phyloP scores from a whole-genome alignment of 2,329 filamentous ascomycete species.

The Paecilomyces variotii region DNA sequence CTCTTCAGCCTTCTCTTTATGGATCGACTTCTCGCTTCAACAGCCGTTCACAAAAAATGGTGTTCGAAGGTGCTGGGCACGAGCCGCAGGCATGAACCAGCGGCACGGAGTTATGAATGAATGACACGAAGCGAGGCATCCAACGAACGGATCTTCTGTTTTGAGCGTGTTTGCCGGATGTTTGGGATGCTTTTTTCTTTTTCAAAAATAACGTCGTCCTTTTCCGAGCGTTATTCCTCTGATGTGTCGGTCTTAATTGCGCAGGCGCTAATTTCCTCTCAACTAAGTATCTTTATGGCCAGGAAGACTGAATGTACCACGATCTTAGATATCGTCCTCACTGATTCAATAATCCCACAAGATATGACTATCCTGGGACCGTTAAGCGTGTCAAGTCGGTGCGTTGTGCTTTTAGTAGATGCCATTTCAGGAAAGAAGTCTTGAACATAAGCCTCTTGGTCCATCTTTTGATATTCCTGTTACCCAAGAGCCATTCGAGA shows the following conservation, averaged over 20 bases:
- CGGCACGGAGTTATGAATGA: not conserved
- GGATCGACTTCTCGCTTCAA: not conserved
- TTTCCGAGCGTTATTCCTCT: not conserved
- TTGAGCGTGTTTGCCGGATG: not conserved
- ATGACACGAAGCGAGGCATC: not conserved
- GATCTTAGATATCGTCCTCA: not conserved
- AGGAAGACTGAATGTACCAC: not conserved
- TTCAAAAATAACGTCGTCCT: not conserved
- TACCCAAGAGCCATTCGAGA: too few relatives aligned
- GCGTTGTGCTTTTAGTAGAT: too few relatives aligned
- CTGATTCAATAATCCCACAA: not conserved
- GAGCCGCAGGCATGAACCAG: not conserved
- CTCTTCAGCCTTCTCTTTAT: not conserved
- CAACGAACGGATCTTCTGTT: not conserved
- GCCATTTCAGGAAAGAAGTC: too few relatives aligned
- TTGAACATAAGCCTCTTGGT: too few relatives aligned
- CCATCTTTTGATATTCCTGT: too few relatives aligned
- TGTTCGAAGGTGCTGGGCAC: not conserved
- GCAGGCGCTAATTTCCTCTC: not conserved
- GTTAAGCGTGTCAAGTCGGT: too few relatives aligned
- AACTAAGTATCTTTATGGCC: not conserved
- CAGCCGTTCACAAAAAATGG: not conserved
- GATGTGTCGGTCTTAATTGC: not conserved
- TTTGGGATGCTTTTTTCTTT: not conserved
- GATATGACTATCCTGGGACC: too few relatives aligned